Conservation (phyloP, 2,329 filamentous ascomycete species). For the Pseudogymnoascus sp. region DNA sequence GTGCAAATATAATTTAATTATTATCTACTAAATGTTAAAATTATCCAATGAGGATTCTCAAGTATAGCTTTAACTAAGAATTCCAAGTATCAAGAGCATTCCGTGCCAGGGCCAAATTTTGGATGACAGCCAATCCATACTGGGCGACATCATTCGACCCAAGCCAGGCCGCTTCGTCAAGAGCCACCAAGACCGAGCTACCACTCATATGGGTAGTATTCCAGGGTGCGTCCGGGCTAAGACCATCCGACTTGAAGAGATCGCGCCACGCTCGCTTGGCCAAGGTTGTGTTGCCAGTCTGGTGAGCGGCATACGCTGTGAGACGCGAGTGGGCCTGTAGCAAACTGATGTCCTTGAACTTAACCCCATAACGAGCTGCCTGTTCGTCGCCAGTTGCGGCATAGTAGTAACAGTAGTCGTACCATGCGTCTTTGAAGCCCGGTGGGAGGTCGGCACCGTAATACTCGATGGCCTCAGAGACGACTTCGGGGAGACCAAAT, state of each 20-base stretch:
- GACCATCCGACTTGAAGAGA: constrained; percentile 41
- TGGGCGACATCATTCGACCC: constrained; percentile 47
- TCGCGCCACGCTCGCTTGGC: constrained; percentile 45
- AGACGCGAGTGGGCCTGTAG: constrained; percentile 50
- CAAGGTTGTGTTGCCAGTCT: constrained; percentile 37
- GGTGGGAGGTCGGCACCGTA: constrained; percentile 36
- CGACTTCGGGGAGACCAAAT: constrained; percentile 50
- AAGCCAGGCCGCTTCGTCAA: constrained; percentile 49
- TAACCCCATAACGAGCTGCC: constrained; percentile 40
- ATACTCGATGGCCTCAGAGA: constrained; percentile 45
- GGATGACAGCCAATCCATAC: constrained; percentile 49
- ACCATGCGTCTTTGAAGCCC: constrained; percentile 45
- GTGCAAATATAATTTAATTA: not conserved
- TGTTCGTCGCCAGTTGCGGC: constrained; percentile 41
- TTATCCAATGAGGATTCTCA: not conserved
- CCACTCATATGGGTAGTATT: constrained; percentile 33
- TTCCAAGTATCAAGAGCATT: constrained; percentile 7
- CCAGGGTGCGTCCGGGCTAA: constrained; percentile 32
- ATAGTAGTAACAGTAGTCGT: constrained; percentile 54
- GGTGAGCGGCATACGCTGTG: constrained; percentile 43
- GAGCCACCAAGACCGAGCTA: constrained; percentile 35
- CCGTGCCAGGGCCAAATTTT: constrained; percentile 38
- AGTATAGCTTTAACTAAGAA: not conserved
- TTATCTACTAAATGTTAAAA: not conserved
- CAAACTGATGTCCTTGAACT: constrained; percentile 39